phyloP scores from a whole-genome alignment of 257 asterid species.

The Haberlea rhodopensis region DNA sequence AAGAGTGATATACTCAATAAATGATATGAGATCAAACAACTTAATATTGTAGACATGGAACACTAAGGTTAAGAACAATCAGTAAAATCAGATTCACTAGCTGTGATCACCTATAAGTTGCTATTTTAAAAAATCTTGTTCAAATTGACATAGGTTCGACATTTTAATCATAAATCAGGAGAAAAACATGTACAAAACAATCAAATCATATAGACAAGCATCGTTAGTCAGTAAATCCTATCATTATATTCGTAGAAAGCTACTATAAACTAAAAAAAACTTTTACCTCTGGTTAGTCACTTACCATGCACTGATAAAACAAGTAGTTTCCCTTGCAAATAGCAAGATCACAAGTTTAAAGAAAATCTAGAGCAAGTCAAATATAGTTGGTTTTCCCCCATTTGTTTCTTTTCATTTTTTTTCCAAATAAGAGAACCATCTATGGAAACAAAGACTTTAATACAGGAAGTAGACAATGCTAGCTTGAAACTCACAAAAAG shows the following conservation, averaged over 20 bases:
- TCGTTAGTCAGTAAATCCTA: neutral
- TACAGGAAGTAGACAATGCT: slow-evolving; percentile 1
- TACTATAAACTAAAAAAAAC: neutral
- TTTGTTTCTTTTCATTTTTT: neutral
- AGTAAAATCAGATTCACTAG: slow-evolving; percentile 8
- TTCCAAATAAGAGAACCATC: too few relatives aligned
- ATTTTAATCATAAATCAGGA: neutral
- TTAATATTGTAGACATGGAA: slow-evolving; percentile 14
- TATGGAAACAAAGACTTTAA: neutral
- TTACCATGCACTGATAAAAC: neutral
- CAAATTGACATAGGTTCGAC: neutral
- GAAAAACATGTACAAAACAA: slow-evolving; percentile 9
- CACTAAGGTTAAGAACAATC: neutral
- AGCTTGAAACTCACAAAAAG: slow-evolving; percentile 74
- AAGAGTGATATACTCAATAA: slow-evolving; percentile 1
- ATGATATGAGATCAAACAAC: slow-evolving; percentile 10
- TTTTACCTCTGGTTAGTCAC: neutral
- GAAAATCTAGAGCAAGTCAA: neutral
- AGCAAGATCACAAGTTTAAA: too few relatives aligned
- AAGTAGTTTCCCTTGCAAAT: neutral
- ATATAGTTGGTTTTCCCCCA: neutral
- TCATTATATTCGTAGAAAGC: neutral
- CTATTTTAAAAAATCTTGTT: neutral
- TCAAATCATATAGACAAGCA: neutral
- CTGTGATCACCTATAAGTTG: neutral